phyloP scores from a whole-genome alignment of 2,329 filamentous ascomycete genomes.

The Microcyclospora tardicrescens region DNA sequence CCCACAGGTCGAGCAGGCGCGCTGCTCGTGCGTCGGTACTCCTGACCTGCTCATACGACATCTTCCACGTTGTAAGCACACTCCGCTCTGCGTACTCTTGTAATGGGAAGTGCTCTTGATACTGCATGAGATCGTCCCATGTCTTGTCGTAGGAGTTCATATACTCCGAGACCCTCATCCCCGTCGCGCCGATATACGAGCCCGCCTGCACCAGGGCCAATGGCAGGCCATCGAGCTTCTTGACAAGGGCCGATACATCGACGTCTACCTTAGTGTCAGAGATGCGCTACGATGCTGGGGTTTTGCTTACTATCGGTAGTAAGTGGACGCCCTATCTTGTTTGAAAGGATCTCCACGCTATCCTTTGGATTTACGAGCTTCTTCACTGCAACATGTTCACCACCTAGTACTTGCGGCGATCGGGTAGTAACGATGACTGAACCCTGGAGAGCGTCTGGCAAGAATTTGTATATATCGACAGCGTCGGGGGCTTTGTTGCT shows the following conservation, averaged over 20 bases:
- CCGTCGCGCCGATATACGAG: slow-evolving; percentile 11
- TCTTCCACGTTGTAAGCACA: slow-evolving; percentile 20
- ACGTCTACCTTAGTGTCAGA: neutral
- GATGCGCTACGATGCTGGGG: neutral
- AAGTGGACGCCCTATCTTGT: slow-evolving; percentile 14
- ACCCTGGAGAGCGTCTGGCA: too few relatives aligned
- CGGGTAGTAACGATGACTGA: too few relatives aligned
- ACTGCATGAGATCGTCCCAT: slow-evolving; percentile 4
- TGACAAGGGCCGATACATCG: neutral
- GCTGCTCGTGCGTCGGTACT: slow-evolving; percentile 11
- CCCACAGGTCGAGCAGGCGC: slow-evolving; percentile 19
- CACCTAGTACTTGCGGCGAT: too few relatives aligned
- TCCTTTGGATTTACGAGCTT: too few relatives aligned
- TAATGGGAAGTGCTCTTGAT: neutral
- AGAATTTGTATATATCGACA: too few relatives aligned
- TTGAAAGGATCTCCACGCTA: slow-evolving; percentile 22
- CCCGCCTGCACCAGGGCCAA: slow-evolving; percentile 15
- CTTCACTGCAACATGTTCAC: too few relatives aligned
- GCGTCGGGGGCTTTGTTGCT: too few relatives aligned
- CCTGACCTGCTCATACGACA: slow-evolving; percentile 17
- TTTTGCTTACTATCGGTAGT: slow-evolving; percentile 15
- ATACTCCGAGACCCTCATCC: slow-evolving; percentile 1
- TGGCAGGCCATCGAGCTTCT: slow-evolving; percentile 3
- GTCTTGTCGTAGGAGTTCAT: slow-evolving; percentile 4
- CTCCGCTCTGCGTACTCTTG: slow-evolving; percentile 2